Evolutionary conservation across 2,329 filamentous ascomycete genomes (phyloP).

Genomic region (Aspergillus pseudotamarii): DNA sequence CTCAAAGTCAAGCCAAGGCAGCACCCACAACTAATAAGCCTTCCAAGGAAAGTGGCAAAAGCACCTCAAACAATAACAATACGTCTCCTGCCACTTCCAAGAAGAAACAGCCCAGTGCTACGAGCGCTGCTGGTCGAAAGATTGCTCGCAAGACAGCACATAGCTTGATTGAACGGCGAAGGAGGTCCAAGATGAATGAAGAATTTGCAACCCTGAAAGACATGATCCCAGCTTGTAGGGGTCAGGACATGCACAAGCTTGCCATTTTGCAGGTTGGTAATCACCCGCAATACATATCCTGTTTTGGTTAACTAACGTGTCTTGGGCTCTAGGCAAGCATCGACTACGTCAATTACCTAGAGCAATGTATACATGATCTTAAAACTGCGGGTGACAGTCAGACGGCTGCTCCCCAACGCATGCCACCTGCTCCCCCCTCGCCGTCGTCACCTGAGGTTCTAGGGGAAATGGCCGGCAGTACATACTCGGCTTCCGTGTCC

Average conservation of each 20-base stretch:
- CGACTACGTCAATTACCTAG: conserved; percentile 91
- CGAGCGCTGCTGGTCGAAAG: conserved; percentile 87
- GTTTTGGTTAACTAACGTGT: conserved; percentile 9
- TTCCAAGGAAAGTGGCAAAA: conserved; percentile 29
- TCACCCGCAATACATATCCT: conserved; percentile 6
- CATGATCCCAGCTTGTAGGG: conserved; percentile 94
- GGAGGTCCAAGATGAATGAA: conserved; percentile 98
- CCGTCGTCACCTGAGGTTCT: conserved; percentile 40
- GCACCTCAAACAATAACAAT: conserved; percentile 12
- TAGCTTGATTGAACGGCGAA: conserved; percentile 85
- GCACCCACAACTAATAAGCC: conserved; percentile 28
- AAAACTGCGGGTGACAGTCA: conserved; percentile 56
- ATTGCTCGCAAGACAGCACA: conserved; percentile 95
- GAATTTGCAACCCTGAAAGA: conserved; percentile 91
- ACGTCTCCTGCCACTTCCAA: conserved; percentile 55
- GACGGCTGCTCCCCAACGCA: conserved; percentile 17
- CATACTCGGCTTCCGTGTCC: conserved; percentile 39
- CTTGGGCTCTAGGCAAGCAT: conserved; percentile 73
- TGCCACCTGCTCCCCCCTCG: conserved; percentile 34
- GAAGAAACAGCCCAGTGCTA: conserved; percentile 75
- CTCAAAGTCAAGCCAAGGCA: conserved; percentile 51
- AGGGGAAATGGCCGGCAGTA: conserved; percentile 26
- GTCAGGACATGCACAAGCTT: conserved; percentile 95
- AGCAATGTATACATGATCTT: conserved; percentile 81
- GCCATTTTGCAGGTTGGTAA: conserved; percentile 82